Evolutionary conservation across 345 rosid genomes (phyloP).

Genomic region (Excoecaria agallocha): DNA sequence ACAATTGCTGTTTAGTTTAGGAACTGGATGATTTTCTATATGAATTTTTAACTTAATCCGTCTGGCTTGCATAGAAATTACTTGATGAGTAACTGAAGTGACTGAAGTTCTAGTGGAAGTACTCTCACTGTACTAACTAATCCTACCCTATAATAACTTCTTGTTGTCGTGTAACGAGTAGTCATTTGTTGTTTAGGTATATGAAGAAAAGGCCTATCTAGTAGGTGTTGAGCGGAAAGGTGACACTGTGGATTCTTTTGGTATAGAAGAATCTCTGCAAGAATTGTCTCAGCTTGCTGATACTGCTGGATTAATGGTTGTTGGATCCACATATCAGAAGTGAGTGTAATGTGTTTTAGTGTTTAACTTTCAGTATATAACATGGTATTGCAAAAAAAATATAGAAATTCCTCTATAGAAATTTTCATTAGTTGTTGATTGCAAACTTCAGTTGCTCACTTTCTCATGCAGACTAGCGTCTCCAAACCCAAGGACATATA

Average conservation of each 20-base stretch:
- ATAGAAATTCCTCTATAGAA: not conserved
- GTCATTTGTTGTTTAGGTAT: conserved; percentile 36
- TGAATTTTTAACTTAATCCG: not conserved
- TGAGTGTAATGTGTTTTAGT: conserved; percentile 34
- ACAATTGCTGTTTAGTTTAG: not conserved
- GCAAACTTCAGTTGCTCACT: conserved; percentile 7
- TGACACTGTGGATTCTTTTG: conserved; percentile 46
- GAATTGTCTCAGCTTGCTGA: conserved; percentile 89
- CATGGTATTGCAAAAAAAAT: not conserved
- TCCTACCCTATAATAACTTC: not conserved
- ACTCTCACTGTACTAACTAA: not conserved
- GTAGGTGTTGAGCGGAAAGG: conserved; percentile 84
- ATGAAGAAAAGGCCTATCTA: conserved; percentile 77
- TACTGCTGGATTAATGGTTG: conserved; percentile 80
- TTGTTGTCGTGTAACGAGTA: not conserved
- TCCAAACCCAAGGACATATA: conserved; percentile 88
- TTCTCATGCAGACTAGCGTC: conserved; percentile 53
- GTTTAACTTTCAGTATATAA: not conserved
- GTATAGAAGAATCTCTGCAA: conserved; percentile 80
- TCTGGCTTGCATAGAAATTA: not conserved
- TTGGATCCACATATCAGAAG: conserved; percentile 87
- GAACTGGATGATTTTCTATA: not conserved
- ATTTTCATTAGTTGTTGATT: not conserved
- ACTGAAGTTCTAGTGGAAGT: not conserved
- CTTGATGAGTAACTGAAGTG: not conserved